Conservation (phyloP, 768 basidiomycete species). For the Russula vinacea region DNA sequence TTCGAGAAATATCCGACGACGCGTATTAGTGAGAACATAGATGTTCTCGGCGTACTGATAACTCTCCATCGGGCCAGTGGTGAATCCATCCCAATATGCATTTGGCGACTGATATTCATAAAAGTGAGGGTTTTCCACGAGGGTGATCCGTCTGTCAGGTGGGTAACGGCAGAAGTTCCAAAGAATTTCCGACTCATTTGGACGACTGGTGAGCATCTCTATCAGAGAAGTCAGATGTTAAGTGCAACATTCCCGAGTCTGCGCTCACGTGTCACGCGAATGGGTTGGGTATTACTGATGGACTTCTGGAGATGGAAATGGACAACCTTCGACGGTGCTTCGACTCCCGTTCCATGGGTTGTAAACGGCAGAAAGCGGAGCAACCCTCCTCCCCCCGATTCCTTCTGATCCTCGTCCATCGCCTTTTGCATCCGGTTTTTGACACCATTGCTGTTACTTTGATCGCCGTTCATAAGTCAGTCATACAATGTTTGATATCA, state of each 20-base stretch:
- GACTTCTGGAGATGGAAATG: not conserved
- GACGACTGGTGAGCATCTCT: not conserved
- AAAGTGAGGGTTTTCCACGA: constrained; percentile 12
- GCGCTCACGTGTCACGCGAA: not conserved
- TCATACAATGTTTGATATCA: too few relatives aligned
- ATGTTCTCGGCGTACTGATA: not conserved
- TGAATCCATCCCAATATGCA: not conserved
- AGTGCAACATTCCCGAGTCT: not conserved
- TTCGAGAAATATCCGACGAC: constrained; percentile 9
- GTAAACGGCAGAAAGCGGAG: too few relatives aligned
- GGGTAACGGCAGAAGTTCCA: constrained; percentile 16
- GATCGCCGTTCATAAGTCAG: too few relatives aligned
- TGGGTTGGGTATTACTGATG: not conserved
- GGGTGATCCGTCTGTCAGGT: not conserved
- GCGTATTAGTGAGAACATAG: not conserved
- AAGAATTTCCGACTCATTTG: constrained; percentile 3
- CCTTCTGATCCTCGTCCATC: not conserved
- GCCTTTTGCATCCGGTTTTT: not conserved
- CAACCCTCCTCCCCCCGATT: not conserved
- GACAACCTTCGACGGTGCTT: not conserved
- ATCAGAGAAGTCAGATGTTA: not conserved
- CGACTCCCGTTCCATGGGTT: not conserved
- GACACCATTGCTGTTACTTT: not conserved
- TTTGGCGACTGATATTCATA: not conserved
- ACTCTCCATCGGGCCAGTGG: not conserved